Evolutionary conservation across 306 rosid species (phyloP), one percentile per base, ranked within the genome.

Genomic region (Alnus rubra): DNA sequence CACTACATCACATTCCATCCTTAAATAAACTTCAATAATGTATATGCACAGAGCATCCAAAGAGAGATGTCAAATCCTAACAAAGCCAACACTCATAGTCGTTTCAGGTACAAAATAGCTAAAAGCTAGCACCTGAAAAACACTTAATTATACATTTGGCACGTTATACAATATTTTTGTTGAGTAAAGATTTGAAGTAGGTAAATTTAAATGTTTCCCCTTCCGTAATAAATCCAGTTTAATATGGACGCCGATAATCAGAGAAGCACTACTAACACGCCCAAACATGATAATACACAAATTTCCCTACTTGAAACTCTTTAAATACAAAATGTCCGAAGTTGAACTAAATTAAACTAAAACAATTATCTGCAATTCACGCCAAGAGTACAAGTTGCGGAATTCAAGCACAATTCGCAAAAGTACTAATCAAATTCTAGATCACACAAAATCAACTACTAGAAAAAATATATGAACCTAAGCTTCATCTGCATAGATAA

Each of bases 391-490:
- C 30, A 42, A 68, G 18, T 42, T 68, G 72, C 16, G 23, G 23
- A 68, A 68, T n/a, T 42, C 72, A 68, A 68, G 31, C 31, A 42
- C 39, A 39, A 42, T 42, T 68, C 7, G 9, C 33, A 11, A 51
- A 11, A 16, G 7, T 4, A 4, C 33, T 55, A 19, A 55, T 8
- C 35, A 39, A 62, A 76, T 39, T 58, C 70, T 39, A 62, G 52
- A 18, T 39, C 28, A 67, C 19, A 39, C 18, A 39, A 15, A 16
- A 67, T 14, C 13, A 39, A 39, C 30, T 13, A 30, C 23, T 12
- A 39, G 70, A 44, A 52, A 65, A 51, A 30, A 74, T 37, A 54
- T 12, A 68, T 28, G 39, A 73, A 74, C 28, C 68, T n/a, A 54
- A 7, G 2, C 37, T 75, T 60, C 54, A 11, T 56, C 12, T 3